These are phyloP conservation scores for Leccinum pallidistipes DNA, from an alignment of 1,284 basidiomycete genomes.

Conservation along the genomic window DNA sequence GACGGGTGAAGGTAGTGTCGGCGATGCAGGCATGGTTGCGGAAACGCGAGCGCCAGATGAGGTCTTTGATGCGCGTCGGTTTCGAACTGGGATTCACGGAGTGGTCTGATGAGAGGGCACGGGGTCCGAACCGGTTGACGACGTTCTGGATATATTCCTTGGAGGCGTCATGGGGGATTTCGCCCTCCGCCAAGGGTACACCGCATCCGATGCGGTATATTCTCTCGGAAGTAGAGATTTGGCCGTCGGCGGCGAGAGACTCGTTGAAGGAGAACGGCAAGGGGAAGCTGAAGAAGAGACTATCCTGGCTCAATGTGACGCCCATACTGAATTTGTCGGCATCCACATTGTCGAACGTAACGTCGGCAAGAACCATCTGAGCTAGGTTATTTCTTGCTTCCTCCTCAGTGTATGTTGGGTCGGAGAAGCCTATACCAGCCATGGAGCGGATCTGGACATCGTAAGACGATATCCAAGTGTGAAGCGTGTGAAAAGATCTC, in stretches of 20 bases:
- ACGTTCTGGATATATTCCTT: slow-evolving; percentile 40
- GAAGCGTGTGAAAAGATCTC: slow-evolving; percentile 17
- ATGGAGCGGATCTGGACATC: slow-evolving; percentile 19
- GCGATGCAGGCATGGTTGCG: slow-evolving; percentile 39
- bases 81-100: slow-evolving; percentile 23
- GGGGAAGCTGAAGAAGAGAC: slow-evolving; percentile 32
- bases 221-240: slow-evolving; percentile 1
- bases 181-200: slow-evolving; percentile 33
- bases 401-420: slow-evolving; percentile 7
- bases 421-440: slow-evolving; percentile 21
- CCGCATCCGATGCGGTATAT: slow-evolving; percentile 38
- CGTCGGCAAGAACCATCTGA: slow-evolving; percentile 25
- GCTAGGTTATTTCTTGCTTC: slow-evolving; percentile 14
- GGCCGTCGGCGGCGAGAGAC: slow-evolving; percentile 19
- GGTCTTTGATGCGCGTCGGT: slow-evolving; percentile 19
- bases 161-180: slow-evolving; percentile 32
- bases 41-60: slow-evolving; percentile 41
- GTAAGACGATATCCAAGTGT: neutral
- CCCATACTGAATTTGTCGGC: neutral
- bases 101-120: slow-evolving; percentile 17
- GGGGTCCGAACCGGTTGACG: slow-evolving; percentile 37
- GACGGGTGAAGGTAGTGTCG: slow-evolving; percentile 10
- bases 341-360: slow-evolving; percentile 14
- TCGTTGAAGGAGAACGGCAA: slow-evolving; percentile 30
- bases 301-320: slow-evolving; percentile 20